Percentiles rank a stretch among this genome's conserved stretches.
Evolutionary conservation across 441 rosid genomes (phyloP).

Genomic region (Croton laevigatus): DNA sequence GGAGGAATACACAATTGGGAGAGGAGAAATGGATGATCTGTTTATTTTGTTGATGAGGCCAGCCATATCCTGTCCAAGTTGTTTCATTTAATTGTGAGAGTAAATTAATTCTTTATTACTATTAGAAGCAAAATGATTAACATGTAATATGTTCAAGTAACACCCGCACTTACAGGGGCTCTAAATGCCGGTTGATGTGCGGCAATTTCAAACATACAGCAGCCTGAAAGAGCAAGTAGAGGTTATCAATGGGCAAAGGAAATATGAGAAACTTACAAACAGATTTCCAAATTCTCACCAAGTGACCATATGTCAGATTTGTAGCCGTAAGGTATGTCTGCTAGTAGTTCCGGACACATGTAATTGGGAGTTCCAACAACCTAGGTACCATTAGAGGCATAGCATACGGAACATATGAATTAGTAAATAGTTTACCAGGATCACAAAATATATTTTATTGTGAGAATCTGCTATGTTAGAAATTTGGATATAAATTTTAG

Average conservation of each 20-base stretch:
- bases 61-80: slow-evolving; percentile 70
- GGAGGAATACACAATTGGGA: slow-evolving; percentile 80
- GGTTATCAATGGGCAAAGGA: slow-evolving; percentile 17
- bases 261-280: slow-evolving; percentile 8
- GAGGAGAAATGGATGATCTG: slow-evolving; percentile 82
- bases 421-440: background rate
- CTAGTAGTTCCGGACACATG: slow-evolving; percentile 93
- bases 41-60: slow-evolving; percentile 88
- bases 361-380: slow-evolving; percentile 87
- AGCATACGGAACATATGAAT: slow-evolving; percentile 9
- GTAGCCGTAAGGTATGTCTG: slow-evolving; percentile 85
- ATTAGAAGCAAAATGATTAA: slow-evolving; percentile 10
- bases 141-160: background rate
- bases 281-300: slow-evolving; percentile 47
- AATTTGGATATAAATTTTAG: background rate
- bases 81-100: slow-evolving; percentile 17
- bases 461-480: background rate
- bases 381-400: slow-evolving; percentile 30
- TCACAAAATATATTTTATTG: background rate
- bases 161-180: slow-evolving; percentile 65
- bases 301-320: slow-evolving; percentile 97
- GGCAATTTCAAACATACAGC: slow-evolving; percentile 94
- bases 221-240: slow-evolving; percentile 55
- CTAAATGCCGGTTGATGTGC: slow-evolving; percentile 92
- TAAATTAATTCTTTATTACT: background rate